Evolutionary conservation across 441 rosid species (phyloP).

Genomic region (Populus hybrid): DNA sequence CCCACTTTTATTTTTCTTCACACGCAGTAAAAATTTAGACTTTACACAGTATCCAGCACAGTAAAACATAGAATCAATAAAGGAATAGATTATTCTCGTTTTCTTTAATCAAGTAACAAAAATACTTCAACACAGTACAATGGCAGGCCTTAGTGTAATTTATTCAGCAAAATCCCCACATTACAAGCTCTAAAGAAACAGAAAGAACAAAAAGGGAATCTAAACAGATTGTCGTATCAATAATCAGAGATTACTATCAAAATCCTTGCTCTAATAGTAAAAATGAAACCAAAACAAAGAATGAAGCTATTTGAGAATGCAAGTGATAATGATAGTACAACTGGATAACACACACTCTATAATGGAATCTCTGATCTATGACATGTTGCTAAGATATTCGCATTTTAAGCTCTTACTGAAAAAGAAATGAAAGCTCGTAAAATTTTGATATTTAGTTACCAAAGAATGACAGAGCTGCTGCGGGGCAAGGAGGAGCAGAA

Average conservation of each 20-base stretch:
- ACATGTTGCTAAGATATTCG: not conserved
- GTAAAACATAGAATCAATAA: not conserved
- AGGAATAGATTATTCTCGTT: too few species aligned
- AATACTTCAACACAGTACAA: not conserved
- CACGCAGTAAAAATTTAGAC: not conserved
- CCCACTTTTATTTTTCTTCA: not conserved
- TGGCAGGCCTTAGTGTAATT: not conserved
- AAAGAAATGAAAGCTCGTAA: not conserved
- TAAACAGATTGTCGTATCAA: not conserved
- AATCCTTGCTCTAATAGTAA: not conserved
- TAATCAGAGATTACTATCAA: not conserved
- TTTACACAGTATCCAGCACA: not conserved
- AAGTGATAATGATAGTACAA: not conserved
- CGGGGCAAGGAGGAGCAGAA: conserved; percentile 52
- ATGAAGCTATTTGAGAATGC: not conserved
- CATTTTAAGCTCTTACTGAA: not conserved
- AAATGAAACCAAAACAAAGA: not conserved
- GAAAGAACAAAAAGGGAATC: not conserved
- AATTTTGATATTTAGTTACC: not conserved
- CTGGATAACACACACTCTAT: not conserved
- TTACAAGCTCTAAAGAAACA: not conserved
- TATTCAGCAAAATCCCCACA: not conserved
- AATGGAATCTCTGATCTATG: not conserved
- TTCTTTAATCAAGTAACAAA: not conserved
- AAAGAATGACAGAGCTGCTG: conserved; percentile 40